These are phyloP conservation scores for Colletotrichum sp. DNA, from an alignment of 2,329 filamentous ascomycete genomes.

Conservation along the genomic window DNA sequence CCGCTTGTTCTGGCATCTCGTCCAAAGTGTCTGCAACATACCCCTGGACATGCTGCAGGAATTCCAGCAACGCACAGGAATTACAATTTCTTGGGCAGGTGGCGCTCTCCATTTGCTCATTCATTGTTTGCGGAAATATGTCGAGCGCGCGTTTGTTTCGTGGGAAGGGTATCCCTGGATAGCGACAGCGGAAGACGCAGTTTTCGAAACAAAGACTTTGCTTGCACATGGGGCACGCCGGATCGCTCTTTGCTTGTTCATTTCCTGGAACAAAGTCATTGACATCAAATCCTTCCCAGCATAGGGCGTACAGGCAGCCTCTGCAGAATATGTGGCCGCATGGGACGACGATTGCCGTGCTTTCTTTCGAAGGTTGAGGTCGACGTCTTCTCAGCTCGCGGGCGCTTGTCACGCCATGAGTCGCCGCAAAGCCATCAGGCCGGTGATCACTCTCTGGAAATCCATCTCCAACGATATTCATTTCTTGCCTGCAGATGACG, in stretches of 20 bases:
- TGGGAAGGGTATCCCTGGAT: background rate
- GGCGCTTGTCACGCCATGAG: background rate
- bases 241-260: background rate
- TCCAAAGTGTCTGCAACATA: background rate
- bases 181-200: background rate
- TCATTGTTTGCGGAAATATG: background rate
- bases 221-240: background rate
- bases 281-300: background rate
- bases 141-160: background rate
- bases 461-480: background rate
- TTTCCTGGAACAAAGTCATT: background rate
- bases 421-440: background rate
- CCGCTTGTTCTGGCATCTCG: background rate
- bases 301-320: background rate
- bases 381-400: background rate
- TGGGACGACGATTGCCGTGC: background rate
- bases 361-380: background rate
- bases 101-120: background rate
- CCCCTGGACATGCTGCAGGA: background rate
- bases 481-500: background rate
- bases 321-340: constrained; percentile 7
- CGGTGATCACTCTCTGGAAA: background rate
- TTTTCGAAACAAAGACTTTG: background rate
- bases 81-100: background rate
- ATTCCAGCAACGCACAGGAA: background rate